Evolutionary conservation across 345 rosid genomes (phyloP).

Genomic region (Geranium brycei): DNA sequence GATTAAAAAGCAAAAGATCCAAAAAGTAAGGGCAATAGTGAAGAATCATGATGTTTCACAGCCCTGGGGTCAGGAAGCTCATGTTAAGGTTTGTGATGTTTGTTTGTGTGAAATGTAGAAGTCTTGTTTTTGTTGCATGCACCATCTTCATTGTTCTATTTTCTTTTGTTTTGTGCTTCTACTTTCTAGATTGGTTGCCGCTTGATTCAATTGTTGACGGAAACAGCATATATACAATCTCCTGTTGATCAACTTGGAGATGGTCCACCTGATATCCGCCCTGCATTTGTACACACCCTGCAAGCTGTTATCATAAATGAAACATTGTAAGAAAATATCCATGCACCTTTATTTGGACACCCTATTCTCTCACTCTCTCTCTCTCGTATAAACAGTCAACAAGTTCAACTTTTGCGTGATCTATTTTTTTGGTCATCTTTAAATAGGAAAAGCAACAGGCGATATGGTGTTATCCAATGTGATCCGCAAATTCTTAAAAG

Average conservation of each 20-base stretch:
- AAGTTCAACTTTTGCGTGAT: constrained; percentile 3
- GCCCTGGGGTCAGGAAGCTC: constrained; percentile 93
- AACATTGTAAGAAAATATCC: constrained; percentile 35
- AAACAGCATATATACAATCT: constrained; percentile 85
- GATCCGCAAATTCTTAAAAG: constrained; percentile 72
- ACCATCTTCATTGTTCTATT: constrained; percentile 3
- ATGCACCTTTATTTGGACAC: constrained; percentile 4
- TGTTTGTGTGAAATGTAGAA: constrained; percentile 7
- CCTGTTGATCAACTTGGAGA: constrained; percentile 64
- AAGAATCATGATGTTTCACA: constrained; percentile 41
- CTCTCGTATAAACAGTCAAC: constrained; percentile 2
- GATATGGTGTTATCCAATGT: constrained; percentile 90
- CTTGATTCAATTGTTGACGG: constrained; percentile 68
- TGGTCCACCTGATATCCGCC: constrained; percentile 72
- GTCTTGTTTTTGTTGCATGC: constrained; percentile 3
- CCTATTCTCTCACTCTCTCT: constrained; percentile 4
- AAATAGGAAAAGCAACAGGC: constrained; percentile 58
- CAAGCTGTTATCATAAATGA: constrained; percentile 52
- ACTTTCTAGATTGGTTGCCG: constrained; percentile 70
- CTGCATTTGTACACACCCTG: constrained; percentile 68
- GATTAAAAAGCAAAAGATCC: constrained; percentile 55
- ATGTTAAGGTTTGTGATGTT: constrained; percentile 54
- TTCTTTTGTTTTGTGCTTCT: constrained; percentile 12
- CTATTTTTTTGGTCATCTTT: constrained; percentile 9
- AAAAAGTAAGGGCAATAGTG: constrained; percentile 43